phyloP scores from a whole-genome alignment of 2,329 filamentous ascomycete genomes.

The Pseudocercospora fuligena region DNA sequence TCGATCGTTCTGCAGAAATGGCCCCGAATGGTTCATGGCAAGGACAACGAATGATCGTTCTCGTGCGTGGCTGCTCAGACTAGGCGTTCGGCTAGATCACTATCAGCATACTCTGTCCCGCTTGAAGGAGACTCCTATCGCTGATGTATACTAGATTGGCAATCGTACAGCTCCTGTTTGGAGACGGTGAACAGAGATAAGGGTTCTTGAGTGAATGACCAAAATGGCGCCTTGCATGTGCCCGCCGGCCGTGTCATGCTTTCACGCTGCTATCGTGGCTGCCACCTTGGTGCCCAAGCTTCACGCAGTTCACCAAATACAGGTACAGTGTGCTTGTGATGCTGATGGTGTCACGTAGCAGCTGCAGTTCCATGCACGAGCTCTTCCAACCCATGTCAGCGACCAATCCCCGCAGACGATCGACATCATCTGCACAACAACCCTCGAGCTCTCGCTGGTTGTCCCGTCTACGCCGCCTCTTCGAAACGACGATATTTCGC shows the following conservation, averaged over 20 bases:
- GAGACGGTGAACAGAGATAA: not conserved
- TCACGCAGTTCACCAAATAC: not conserved
- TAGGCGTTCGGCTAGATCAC: not conserved
- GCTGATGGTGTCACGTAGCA: not conserved
- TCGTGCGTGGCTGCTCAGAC: not conserved
- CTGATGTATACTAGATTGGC: no score
- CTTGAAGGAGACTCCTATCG: not conserved
- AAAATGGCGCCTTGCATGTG: not conserved
- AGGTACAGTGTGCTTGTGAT: slow-evolving; percentile 5
- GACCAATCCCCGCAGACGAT: not conserved
- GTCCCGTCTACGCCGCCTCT: not conserved
- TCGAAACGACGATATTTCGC: not conserved
- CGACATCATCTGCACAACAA: slow-evolving; percentile 4
- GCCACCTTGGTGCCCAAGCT: not conserved
- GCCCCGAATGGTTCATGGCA: not conserved
- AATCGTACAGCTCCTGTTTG: not conserved
- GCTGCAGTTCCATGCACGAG: not conserved
- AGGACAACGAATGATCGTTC: not conserved
- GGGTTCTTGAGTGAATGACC: not conserved
- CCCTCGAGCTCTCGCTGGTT: slow-evolving; percentile 5
- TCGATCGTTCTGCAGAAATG: no score
- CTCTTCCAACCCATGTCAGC: slow-evolving; percentile 1
- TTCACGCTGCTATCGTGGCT: not conserved
- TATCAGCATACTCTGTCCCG: not conserved
- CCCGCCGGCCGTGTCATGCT: not conserved